Conservation (phyloP, 2,329 filamentous ascomycete species). For the Ascomycota sp. region DNA sequence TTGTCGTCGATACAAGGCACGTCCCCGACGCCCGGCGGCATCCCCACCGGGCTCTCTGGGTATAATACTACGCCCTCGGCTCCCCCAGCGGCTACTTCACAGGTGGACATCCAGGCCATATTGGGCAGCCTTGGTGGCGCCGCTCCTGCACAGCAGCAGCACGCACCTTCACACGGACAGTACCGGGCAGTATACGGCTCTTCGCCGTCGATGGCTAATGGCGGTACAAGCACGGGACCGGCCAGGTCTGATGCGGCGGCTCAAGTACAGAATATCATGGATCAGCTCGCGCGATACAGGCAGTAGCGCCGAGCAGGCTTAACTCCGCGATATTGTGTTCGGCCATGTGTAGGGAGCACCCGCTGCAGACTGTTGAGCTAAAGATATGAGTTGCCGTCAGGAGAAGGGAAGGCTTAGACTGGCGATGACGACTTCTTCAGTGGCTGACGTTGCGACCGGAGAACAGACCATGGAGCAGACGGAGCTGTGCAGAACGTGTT, state of each 20-base stretch:
- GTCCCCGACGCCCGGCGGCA: constrained; percentile 4
- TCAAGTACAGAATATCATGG: constrained; percentile 51
- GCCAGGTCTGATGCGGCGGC: constrained; percentile 19
- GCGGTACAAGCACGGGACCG: constrained; percentile 4
- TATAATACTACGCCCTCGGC: constrained; percentile 5
- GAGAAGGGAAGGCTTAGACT: too few species aligned
- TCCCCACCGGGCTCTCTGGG: constrained; percentile 1
- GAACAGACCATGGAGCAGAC: too few species aligned
- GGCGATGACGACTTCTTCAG: too few species aligned
- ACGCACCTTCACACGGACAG: constrained; percentile 5
- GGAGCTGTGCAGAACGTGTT: too few species aligned
- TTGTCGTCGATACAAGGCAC: constrained; percentile 30
- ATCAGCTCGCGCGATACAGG: constrained; percentile 43
- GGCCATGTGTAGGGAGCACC: too few species aligned
- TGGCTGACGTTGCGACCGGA: too few species aligned
- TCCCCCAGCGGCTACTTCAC: constrained; percentile 8
- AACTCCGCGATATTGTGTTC: not conserved
- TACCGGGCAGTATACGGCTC: constrained; percentile 12
- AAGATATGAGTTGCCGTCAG: too few species aligned
- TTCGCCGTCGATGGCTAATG: constrained; percentile 7
- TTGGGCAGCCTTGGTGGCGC: constrained; percentile 17
- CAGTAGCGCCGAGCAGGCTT: constrained; percentile 15
- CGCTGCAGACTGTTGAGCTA: too few species aligned
- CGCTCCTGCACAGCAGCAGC: constrained; percentile 6
- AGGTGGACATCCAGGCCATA: constrained; percentile 24